Evolutionary conservation across 345 rosid species (phyloP).

Genomic region (Heritiera littoralis): DNA sequence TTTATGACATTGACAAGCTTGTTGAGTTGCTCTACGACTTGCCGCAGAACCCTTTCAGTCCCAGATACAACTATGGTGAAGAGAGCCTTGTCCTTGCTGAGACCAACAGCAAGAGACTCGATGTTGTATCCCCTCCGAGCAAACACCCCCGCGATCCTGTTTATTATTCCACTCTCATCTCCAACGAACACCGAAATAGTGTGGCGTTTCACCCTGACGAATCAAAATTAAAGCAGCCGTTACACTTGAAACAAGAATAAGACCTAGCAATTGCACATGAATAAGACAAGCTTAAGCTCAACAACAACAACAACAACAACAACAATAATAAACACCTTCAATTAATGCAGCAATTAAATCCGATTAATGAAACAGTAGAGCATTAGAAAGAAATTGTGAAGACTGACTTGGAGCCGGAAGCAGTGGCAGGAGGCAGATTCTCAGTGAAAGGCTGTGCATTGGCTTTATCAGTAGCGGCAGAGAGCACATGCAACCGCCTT

Average conservation of each 20-base stretch:
- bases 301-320: background rate
- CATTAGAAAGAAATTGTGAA: background rate
- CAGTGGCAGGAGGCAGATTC: slow-evolving; percentile 14
- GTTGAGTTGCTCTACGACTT: slow-evolving; percentile 90
- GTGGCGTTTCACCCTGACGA: slow-evolving; percentile 69
- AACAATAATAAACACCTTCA: background rate
- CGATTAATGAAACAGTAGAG: background rate
- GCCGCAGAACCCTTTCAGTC: slow-evolving; percentile 75
- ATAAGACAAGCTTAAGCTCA: background rate
- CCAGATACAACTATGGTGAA: slow-evolving; percentile 93
- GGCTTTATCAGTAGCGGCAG: slow-evolving; percentile 24
- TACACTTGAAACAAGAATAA: background rate
- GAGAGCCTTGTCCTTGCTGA: slow-evolving; percentile 86
- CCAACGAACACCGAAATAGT: slow-evolving; percentile 93
- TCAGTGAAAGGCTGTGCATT: slow-evolving; percentile 25
- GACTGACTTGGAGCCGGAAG: slow-evolving; percentile 26
- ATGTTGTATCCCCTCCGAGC: slow-evolving; percentile 95
- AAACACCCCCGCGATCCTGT: slow-evolving; percentile 94
- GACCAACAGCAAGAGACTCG: slow-evolving; percentile 97
- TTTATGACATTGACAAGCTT: slow-evolving; percentile 93
- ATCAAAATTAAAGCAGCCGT: slow-evolving; percentile 16
- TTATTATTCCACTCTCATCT: slow-evolving; percentile 97
- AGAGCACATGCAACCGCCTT: slow-evolving; percentile 19
- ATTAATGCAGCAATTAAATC: background rate
- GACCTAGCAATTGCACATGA: background rate